phyloP scores from a whole-genome alignment of 2,329 filamentous ascomycete species.

The Penicillium nordicum region DNA sequence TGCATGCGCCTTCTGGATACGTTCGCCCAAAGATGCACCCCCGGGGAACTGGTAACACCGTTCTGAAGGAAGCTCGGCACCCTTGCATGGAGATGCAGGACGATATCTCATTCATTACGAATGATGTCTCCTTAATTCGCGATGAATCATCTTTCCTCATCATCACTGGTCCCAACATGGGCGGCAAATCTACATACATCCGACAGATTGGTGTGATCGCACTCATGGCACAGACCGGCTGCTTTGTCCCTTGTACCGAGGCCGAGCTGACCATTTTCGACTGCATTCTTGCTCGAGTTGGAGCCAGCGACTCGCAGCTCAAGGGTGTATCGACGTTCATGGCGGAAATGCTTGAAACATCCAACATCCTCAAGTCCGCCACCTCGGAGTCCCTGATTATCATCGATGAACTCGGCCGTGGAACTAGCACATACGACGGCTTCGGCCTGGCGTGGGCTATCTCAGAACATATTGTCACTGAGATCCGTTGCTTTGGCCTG shows the following conservation, averaged over 20 bases:
- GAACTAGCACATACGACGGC: constrained; percentile 96
- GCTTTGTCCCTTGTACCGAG: constrained; percentile 87
- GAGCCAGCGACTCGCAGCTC: constrained; percentile 91
- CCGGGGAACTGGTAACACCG: constrained; percentile 80
- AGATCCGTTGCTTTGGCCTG: constrained; percentile 89
- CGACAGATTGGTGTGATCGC: constrained; percentile 95
- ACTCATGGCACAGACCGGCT: constrained; percentile 93
- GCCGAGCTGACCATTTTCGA: constrained; percentile 96
- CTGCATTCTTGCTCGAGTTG: constrained; percentile 91
- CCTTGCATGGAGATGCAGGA: constrained; percentile 99
- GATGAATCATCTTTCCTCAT: constrained; percentile 85
- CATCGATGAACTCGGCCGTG: constrained; percentile 94
- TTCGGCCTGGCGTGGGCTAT: constrained; percentile 99
- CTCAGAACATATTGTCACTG: constrained; percentile 91
- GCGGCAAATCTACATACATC: constrained; percentile 97
- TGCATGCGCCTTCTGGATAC: constrained; percentile 89
- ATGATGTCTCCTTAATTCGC: constrained; percentile 80
- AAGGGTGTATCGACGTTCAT: constrained; percentile 99
- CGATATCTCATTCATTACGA: constrained; percentile 97
- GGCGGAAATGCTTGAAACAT: constrained; percentile 99
- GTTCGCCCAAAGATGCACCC: constrained; percentile 86
- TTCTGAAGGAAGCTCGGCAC: constrained; percentile 89
- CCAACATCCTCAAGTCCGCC: constrained; percentile 95
- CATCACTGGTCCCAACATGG: constrained; percentile 98
- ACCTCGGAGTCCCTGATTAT: constrained; percentile 96